Conservation (phyloP, 768 basidiomycete genomes). For the Ramaria sp. region DNA sequence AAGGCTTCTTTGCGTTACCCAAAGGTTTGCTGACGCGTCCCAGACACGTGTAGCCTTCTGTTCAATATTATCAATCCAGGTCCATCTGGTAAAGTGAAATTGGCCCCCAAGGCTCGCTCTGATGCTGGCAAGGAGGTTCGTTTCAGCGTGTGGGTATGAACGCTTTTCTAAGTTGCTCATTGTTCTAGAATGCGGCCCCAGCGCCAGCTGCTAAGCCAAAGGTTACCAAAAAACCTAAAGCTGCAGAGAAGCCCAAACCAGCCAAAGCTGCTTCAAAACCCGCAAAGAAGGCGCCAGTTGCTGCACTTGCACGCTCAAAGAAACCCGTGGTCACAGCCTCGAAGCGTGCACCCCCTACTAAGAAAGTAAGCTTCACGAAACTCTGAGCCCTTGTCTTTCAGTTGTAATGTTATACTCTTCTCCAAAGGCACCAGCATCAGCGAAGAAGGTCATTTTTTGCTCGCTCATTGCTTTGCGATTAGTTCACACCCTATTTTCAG, state of each 20-base stretch:
- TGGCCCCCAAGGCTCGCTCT: constrained; percentile 44
- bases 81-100: constrained; percentile 53
- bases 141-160: constrained; percentile 11
- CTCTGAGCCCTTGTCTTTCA: not conserved
- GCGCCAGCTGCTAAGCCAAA: constrained; percentile 7
- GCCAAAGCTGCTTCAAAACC: not conserved
- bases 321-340: not conserved
- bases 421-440: not conserved
- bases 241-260: not conserved
- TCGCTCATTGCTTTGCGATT: not conserved
- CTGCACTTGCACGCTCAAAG: not conserved
- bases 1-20: constrained; percentile 74
- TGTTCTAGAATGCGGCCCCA: constrained; percentile 4
- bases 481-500: constrained; percentile 8
- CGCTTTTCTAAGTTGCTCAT: not conserved
- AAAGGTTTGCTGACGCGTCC: constrained; percentile 42
- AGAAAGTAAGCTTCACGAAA: not conserved
- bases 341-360: not conserved
- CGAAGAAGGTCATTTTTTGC: constrained; percentile 4
- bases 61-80: constrained; percentile 20
- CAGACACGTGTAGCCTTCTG: too few relatives aligned
- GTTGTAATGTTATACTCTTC: not conserved
- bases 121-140: constrained; percentile 55
- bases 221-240: constrained; percentile 4
- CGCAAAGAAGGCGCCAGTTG: not conserved